These are phyloP conservation scores for Phytophthora quininea DNA, from an alignment of 352 stramenopile species.

Conservation along the genomic window DNA sequence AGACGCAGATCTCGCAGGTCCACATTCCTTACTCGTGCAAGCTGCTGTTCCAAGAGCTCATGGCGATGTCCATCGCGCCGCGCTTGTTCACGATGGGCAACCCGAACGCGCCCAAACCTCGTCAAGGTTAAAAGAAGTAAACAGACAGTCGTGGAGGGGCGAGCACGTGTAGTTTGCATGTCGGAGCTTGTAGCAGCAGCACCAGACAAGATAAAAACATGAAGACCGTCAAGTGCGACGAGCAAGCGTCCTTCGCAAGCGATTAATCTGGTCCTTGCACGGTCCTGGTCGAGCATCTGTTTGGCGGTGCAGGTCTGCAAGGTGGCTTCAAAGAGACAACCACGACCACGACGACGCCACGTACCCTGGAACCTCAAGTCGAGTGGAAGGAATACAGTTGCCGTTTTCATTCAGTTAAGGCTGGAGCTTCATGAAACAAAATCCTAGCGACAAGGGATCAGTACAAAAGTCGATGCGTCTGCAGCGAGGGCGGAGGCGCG, in stretches of 20 bases:
- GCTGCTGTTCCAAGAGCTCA: constrained; percentile 99
- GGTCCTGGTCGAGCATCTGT: constrained; percentile 5
- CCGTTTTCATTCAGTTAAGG: constrained; percentile 20
- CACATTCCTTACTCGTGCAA: constrained; percentile 99
- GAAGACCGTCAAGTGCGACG: constrained; percentile 21
- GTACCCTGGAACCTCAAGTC: background rate
- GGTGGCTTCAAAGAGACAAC: constrained; percentile 12
- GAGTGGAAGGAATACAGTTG: constrained; percentile 24
- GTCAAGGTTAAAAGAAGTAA: constrained; percentile 25
- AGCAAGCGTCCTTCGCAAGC: constrained; percentile 11
- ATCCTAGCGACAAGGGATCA: constrained; percentile 30
- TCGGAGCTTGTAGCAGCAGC: constrained; percentile 23
- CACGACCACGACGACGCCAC: background rate
- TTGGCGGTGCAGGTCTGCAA: constrained; percentile 21
- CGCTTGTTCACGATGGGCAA: constrained; percentile 95
- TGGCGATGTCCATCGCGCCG: constrained; percentile 99
- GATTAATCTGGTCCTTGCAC: constrained; percentile 16
- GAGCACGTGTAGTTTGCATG: constrained; percentile 21
- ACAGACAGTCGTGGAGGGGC: background rate
- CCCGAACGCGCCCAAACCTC: constrained; percentile 66
- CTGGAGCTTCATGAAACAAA: constrained; percentile 24
- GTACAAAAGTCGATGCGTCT: constrained; percentile 25
- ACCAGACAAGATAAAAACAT: constrained; percentile 14
- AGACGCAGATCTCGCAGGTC: constrained; percentile 95
- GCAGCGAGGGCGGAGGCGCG: constrained; percentile 3